Base-by-base conservation (phyloP, 2,329 filamentous ascomycete genomes). In the Karstenula rhodostoma region DNA sequence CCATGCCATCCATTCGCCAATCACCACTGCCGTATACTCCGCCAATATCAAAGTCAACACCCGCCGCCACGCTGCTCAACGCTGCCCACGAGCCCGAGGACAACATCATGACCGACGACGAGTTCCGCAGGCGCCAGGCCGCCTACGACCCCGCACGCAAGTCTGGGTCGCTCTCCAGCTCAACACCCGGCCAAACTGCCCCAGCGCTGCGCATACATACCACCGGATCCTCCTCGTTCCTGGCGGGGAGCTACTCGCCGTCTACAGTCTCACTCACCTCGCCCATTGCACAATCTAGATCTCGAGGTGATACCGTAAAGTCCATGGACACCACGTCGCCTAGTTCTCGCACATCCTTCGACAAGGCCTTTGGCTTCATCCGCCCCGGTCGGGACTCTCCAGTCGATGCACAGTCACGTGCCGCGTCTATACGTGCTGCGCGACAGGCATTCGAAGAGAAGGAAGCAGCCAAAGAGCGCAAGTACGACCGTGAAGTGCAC, bases 381-480 rank as follows among this genome's bases (percentile, higher is more conserved):
- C 82, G 80, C 53, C 82, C 79, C 42, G 81, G 79, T 27, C 78
- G 81, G 35, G 84, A 83, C 58, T 80, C 79, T 10, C 76, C 76
- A 10, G 66, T 75, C 17, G 85, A 87, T 65, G 80, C 85, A 8
- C 79, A 82, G 32, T 82, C 83, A 5, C 82, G 85, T 42, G 85
- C 85, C 44, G 85, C 85, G 19, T 82, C 82, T 4, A 85, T 88
- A 10, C 82, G 84, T 57, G 84, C 83, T 47, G 83, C 84, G 5
- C 81, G 86, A 7, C 78, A 82, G 53, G 85, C 86, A 33, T 88
- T 87, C 69, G 80, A 85, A 59, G 84, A 87, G 64, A 85, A 86
- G 65, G 85, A 88, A 73, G 84, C 83, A 4, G 84, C 82, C 37
- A 88, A 87, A 66, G 82, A 82, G 57, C 81, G 79, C 52, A 85